A percentile compares a stretch with the other conserved stretches of the same genome.
Evolutionary conservation across 768 basidiomycete genomes (phyloP).

Genomic region (Podaxis sp.): DNA sequence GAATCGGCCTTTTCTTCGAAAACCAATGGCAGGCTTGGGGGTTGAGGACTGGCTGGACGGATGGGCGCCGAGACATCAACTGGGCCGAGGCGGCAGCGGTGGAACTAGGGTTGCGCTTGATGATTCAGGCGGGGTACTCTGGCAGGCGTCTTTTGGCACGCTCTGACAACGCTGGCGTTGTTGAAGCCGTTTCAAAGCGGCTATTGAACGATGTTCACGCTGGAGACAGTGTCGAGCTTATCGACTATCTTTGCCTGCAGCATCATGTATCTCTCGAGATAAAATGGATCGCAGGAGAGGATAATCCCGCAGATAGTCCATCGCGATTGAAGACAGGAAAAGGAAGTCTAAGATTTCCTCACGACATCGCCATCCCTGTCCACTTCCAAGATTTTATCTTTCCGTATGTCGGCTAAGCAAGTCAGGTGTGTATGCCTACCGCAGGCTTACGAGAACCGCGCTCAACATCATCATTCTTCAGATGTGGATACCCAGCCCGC

Average conservation of each 20-base stretch:
- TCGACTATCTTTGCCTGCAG: conserved; percentile 22
- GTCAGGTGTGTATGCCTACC: background rate
- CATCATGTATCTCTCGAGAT: conserved; percentile 23
- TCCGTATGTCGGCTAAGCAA: background rate
- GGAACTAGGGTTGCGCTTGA: conserved; percentile 34
- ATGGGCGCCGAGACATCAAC: conserved; percentile 30
- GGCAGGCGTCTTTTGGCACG: conserved; percentile 27
- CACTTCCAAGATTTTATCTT: background rate
- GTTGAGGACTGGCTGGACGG: conserved; percentile 29
- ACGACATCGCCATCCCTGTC: background rate
- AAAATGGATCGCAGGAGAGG: conserved; percentile 27
- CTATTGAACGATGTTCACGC: conserved; percentile 24
- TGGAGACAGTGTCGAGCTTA: conserved; percentile 27
- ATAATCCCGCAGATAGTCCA: conserved; percentile 33
- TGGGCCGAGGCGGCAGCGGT: conserved; percentile 46
- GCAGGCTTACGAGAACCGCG: background rate
- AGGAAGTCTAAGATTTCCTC: conserved; percentile 18
- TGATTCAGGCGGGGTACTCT: conserved; percentile 22
- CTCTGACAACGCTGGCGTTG: conserved; percentile 41
- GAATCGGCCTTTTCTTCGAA: conserved; percentile 23
- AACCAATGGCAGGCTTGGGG: conserved; percentile 39
- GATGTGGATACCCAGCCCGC: no score
- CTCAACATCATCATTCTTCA: background rate
- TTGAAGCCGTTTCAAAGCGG: conserved; percentile 29
- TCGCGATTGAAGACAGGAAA: conserved; percentile 14